Conservation (phyloP, 1,284 basidiomycete species). For the Apiotrichum sp. region DNA sequence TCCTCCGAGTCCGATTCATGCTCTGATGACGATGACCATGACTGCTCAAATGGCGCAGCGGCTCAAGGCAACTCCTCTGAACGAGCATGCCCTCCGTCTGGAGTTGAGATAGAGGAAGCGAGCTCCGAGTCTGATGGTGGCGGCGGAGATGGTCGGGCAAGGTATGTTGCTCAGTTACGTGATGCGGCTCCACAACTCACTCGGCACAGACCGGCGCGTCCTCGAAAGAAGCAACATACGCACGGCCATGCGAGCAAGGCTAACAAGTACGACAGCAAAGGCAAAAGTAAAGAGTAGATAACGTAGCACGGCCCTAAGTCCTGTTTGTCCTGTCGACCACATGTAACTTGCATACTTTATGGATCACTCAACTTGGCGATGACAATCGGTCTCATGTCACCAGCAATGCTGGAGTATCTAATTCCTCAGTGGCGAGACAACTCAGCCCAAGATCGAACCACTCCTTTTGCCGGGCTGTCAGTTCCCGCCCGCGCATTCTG, state of each 20-base stretch:
- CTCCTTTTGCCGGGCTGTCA: slow-evolving; percentile 56
- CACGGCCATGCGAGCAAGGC: slow-evolving; percentile 5
- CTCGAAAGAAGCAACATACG: slow-evolving; percentile 5
- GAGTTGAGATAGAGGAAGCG: slow-evolving; percentile 7
- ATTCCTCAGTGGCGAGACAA: slow-evolving; percentile 43
- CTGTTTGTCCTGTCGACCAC: too few species aligned
- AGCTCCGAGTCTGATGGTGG: slow-evolving; percentile 16
- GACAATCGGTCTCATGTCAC: not conserved
- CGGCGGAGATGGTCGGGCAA: slow-evolving; percentile 13
- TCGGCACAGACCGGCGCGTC: slow-evolving; percentile 6
- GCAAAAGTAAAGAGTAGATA: slow-evolving; percentile 1
- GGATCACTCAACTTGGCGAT: too few species aligned
- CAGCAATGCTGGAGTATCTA: slow-evolving; percentile 11
- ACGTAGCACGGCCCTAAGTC: too few species aligned
- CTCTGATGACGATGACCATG: slow-evolving; percentile 21
- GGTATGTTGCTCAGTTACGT: slow-evolving; percentile 3
- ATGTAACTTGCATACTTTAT: too few species aligned
- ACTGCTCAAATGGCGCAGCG: not conserved
- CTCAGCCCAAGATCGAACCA: slow-evolving; percentile 68
- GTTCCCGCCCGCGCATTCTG: slow-evolving; percentile 54
- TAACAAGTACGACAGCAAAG: slow-evolving; percentile 19
- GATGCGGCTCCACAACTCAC: not conserved
- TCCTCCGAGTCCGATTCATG: slow-evolving; percentile 46
- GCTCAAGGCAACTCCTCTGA: slow-evolving; percentile 27
- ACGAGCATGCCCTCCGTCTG: not conserved